A percentile compares a stretch with the other conserved stretches of the same genome.
Evolutionary conservation across 2,329 filamentous ascomycete genomes (phyloP).

Genomic region (Aspergillus caelatus): DNA sequence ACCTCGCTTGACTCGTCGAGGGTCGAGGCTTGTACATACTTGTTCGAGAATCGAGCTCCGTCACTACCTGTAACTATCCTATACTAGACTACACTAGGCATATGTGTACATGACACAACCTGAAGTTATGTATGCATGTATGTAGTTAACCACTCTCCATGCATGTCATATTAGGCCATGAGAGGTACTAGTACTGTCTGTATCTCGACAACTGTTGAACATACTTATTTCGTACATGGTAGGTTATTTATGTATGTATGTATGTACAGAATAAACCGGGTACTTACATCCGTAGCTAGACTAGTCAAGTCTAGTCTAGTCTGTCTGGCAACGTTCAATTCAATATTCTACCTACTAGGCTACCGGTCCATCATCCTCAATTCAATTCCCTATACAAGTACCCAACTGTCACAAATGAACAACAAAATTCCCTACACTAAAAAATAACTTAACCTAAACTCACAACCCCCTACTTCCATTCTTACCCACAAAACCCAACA

Average conservation of each 20-base stretch:
- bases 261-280: too few relatives aligned
- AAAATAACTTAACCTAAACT: background rate
- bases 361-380: background rate
- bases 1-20: background rate
- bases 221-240: background rate
- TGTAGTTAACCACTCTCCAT: too few relatives aligned
- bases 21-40: background rate
- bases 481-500: background rate
- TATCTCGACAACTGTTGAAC: background rate
- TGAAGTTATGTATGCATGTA: too few relatives aligned
- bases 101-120: too few relatives aligned
- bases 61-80: too few relatives aligned
- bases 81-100: too few relatives aligned
- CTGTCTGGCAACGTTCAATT: too few relatives aligned
- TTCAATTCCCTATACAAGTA: too few relatives aligned
- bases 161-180: background rate
- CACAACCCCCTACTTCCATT: background rate
- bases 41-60: too few relatives aligned
- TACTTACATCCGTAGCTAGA: background rate
- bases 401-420: background rate
- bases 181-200: background rate
- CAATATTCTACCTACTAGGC: too few relatives aligned
- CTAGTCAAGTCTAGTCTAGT: background rate
- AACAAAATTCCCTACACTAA: background rate
- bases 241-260: too few relatives aligned